Base-by-base conservation (phyloP, 2,329 filamentous ascomycete genomes). In the Colletotrichum graminicola region DNA sequence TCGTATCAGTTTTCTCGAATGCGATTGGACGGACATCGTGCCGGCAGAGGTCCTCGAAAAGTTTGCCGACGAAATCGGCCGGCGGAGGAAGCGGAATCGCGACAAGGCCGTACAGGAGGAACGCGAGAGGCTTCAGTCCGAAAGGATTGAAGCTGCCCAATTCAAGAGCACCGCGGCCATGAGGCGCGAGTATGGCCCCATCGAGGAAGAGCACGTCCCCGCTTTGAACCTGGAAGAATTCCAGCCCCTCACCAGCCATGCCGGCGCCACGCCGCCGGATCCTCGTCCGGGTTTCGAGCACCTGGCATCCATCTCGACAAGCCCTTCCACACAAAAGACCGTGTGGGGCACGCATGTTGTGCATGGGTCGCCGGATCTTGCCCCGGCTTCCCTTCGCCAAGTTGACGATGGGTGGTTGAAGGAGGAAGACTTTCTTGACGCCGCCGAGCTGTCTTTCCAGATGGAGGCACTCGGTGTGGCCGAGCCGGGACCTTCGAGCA, bases 21-120 rank as follows among this genome's bases (percentile, higher is more conserved):
- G 95, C 78, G 94, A 98, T 79, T 98, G 95, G 95, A 94, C 93
- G 3, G 94, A 97, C 75, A 93, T 96, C 47, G 93, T 98, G 6
- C 87, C 90, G 3, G 86, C 90, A 0, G 91, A 93, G 62, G 88
- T 93, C 4, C 84, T 98, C n/a, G 90, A 90, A 49, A 87, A 87
- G 1, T 98, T 97, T 80, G 85, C 87, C n/a, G 82, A 85, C 0
- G 94, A 97, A 71, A 92, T 96, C 64, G 92, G 93, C 74, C 88
- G 89, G 67, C 88, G 95, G 64, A 87, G 94, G 67, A 94, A 92
- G 80, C 88, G 89, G 65, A 94, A 97, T 76, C 86, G 87, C 7
- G 95, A 97, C 75, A 97, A 97, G 80, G 93, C 94, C 71, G 88
- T 88, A 0, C 91, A 93, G 71, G 95, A 98, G 79, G 95, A 98